Evolutionary conservation across 179 eudicot genomes (phyloP), one percentile per base, ranked within the genome.

Genomic region (Silene coronaria): DNA sequence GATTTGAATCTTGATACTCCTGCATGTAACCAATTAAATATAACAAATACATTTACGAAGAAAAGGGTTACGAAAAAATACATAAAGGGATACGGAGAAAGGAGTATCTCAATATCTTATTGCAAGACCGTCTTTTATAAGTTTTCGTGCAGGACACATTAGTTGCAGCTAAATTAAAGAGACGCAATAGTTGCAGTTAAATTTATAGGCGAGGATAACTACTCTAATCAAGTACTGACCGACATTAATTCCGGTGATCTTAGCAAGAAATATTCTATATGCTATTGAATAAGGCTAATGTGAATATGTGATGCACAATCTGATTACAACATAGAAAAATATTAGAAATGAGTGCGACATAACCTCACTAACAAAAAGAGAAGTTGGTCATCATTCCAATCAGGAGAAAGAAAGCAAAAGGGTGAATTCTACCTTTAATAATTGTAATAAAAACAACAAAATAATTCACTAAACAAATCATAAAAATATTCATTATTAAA

Each of bases 351-450:
- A 1, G 24, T 36, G 26, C 6, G 14, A 70, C 73, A 48, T 70
- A 30, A 46, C 38, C 60, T 61, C 63, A 53, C 73, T 70, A 48
- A 48, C 63, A 6, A 71, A 51, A 53, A 55, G 63, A 17, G 46
- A 67, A 55, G 74, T 30, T 28, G 74, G 72, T 45, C 14, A 62
- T 22, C 14, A 62, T 42, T 69, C 19, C 26, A 6, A 48, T 53
- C 42, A 58, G 28, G 27, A 72, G 51, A 58, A 57, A 55, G 13
- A 70, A 22, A 36, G 30, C 53, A 55, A 76, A 34, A 69, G 34
- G 17, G 45, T 22, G 13, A 28, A 36, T 19, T 9, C 27, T 42
- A 59, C 76, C 61, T 73, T 42, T 9, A 42, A 42, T 28, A 28
- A 1, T 28, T 28, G 3, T 28, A 28, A 28, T n/a, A 28, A 28